Base-by-base conservation (phyloP, 306 rosid species). In the Citrullus colocynthis region DNA sequence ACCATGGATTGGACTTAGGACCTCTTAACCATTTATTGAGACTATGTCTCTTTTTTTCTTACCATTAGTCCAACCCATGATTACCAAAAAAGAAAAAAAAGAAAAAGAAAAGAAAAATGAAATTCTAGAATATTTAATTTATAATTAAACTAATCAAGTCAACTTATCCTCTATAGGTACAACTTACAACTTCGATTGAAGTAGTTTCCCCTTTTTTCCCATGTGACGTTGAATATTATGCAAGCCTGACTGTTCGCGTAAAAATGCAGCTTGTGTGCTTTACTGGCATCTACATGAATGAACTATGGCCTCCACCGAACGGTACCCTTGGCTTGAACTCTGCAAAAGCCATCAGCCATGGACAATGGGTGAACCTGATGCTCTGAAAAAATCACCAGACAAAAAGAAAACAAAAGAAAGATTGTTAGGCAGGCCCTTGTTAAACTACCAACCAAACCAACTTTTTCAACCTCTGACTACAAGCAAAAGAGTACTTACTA, bases 291-390 rank as follows among this genome's bases (percentile, higher is more conserved):
- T 86, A 90, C 58, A 83, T 44, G 88, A 90, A 95, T 20, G 91
- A 87, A 74, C 82, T 89, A 74, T 89, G 89, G 61, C 96, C 98
- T 89, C 98, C 97, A 12, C 96, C 92, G 1, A 92, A 89, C 41
- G 96, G 98, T 54, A 89, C 84, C 84, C 90, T 88, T 72, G 97
- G 97, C 89, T 83, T 89, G 84, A 88, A 92, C 82, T 83, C 88
- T 24, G 88, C 87, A 52, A 89, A 80, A 74, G 82, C 89, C 57
- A 49, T 79, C 85, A 95, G 79, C 87, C 81, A 79, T 14, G 96
- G 89, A 77, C 97, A 95, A 75, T 88, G 85, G 74, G 75, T 81
- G 91, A 89, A 92, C 56, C 85, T 75, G 56, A 90, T 82, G 79
- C 91, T 77, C 97, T 95, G 96, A 78, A 81, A 92, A 69, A 30